These are phyloP conservation scores for Pulveroboletus sp. DNA, from an alignment of 768 basidiomycete species.

Conservation along the genomic window DNA sequence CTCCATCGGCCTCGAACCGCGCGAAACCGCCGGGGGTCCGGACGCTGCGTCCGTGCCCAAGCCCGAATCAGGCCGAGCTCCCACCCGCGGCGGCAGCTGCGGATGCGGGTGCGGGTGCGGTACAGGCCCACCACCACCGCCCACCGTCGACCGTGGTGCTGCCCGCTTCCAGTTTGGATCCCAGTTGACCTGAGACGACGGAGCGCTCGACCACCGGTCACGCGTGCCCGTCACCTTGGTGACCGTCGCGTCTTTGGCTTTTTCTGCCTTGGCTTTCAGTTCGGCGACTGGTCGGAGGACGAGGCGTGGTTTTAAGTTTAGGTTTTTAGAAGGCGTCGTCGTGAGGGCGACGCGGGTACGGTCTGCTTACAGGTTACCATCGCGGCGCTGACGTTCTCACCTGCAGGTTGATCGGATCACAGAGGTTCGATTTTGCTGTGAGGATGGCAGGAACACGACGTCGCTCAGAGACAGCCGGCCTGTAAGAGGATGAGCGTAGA, in stretches of 20 bases:
- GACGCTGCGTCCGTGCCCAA: constrained; percentile 6
- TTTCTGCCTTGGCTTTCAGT: constrained; percentile 59
- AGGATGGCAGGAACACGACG: not conserved
- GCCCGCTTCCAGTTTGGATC: constrained; percentile 51
- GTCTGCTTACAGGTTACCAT: constrained; percentile 32
- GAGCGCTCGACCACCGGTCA: constrained; percentile 52
- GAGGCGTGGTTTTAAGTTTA: not conserved
- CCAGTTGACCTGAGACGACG: constrained; percentile 62
- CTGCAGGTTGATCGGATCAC: not conserved
- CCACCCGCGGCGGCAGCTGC: constrained; percentile 38
- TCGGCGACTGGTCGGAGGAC: constrained; percentile 67
- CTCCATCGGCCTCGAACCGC: constrained; percentile 10
- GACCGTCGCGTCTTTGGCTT: constrained; percentile 54
- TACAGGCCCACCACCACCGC: no score
- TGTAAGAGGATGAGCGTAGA: not conserved
- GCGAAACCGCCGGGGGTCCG: constrained; percentile 9
- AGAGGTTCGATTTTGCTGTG: not conserved
- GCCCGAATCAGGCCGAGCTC: constrained; percentile 16
- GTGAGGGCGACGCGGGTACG: not conserved
- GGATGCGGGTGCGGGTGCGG: no score
- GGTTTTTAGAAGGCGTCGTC: no score
- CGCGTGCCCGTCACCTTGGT: constrained; percentile 50
- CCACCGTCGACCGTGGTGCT: constrained; percentile 46
- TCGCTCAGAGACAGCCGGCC: not conserved
- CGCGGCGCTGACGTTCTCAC: not conserved